Conservation (phyloP, 176 grass and related monocot species). For the Olyra latifolia region DNA sequence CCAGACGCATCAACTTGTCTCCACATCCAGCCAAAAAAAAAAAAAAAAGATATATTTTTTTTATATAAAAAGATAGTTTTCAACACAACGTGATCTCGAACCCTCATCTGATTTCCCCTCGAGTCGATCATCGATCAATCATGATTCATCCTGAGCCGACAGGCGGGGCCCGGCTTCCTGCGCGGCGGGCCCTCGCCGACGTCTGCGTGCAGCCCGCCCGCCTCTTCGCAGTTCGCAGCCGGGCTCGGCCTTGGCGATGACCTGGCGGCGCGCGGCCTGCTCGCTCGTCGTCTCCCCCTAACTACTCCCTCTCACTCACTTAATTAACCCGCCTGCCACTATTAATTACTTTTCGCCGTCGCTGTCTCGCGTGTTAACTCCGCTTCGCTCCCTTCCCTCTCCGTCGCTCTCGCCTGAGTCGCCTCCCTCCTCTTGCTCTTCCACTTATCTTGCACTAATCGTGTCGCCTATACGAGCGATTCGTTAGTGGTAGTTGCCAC, state of each 20-base stretch:
- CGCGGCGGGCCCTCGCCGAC: not conserved
- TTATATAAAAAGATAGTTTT: no score
- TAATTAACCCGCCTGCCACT: not conserved
- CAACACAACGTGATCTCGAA: no score
- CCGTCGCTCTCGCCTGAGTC: constrained; percentile 18
- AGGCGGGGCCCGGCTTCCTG: not conserved
- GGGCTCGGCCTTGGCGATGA: no score
- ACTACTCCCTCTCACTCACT: not conserved
- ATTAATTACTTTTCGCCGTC: not conserved
- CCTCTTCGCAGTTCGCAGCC: no score
- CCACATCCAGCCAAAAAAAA: not conserved
- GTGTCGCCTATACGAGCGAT: not conserved
- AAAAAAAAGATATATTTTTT: no score
- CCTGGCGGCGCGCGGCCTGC: constrained; percentile 12
- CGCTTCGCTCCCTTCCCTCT: constrained; percentile 22
- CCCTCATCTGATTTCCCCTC: no score
- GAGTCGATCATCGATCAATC: no score
- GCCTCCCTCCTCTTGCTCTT: not conserved
- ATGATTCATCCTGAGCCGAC: no score
- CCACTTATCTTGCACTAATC: constrained; percentile 12
- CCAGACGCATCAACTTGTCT: not conserved
- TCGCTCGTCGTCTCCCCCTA: constrained; percentile 18
- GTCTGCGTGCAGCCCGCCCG: not conserved
- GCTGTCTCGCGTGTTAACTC: not conserved
- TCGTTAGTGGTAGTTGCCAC: not conserved